Percentiles rank a stretch among this genome's conserved stretches.
Evolutionary conservation across 106 monocot species (phyloP).

Genomic region (Apostasia ramifera): DNA sequence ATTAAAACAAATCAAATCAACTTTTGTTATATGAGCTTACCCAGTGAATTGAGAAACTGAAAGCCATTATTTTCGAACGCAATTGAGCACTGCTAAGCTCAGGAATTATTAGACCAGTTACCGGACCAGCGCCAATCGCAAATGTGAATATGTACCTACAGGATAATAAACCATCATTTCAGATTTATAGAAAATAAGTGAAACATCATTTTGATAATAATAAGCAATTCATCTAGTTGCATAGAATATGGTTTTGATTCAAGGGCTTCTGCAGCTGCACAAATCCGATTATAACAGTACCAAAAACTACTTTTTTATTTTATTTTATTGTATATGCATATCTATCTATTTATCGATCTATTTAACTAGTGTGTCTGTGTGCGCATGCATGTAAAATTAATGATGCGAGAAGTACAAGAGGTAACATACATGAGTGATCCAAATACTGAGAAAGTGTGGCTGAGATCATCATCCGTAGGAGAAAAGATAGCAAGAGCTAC

Average conservation of each 20-base stretch:
- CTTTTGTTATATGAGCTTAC: slow-evolving; percentile 22
- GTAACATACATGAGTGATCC: slow-evolving; percentile 65
- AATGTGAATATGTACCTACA: slow-evolving; percentile 86
- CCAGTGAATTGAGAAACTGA: slow-evolving; percentile 86
- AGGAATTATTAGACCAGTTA: slow-evolving; percentile 81
- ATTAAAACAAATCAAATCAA: background rate
- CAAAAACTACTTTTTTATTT: too few relatives aligned
- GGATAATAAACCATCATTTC: slow-evolving; percentile 8
- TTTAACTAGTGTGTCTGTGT: too few relatives aligned
- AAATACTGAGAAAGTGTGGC: slow-evolving; percentile 49
- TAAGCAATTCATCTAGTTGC: too few relatives aligned
- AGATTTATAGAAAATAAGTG: background rate
- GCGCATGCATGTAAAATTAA: too few relatives aligned
- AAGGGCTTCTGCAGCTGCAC: too few relatives aligned
- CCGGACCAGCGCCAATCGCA: slow-evolving; percentile 82
- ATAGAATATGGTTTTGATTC: too few relatives aligned
- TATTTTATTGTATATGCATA: too few relatives aligned
- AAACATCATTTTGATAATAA: too few relatives aligned
- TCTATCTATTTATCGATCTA: too few relatives aligned
- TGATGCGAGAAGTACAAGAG: background rate
- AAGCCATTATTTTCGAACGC: slow-evolving; percentile 66
- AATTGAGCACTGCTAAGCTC: slow-evolving; percentile 59
- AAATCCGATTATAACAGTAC: too few relatives aligned
- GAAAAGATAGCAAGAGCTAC: slow-evolving; percentile 57
- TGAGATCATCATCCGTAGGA: slow-evolving; percentile 42